phyloP scores from a whole-genome alignment of 768 basidiomycete genomes.

The Suillus clintonianus region DNA sequence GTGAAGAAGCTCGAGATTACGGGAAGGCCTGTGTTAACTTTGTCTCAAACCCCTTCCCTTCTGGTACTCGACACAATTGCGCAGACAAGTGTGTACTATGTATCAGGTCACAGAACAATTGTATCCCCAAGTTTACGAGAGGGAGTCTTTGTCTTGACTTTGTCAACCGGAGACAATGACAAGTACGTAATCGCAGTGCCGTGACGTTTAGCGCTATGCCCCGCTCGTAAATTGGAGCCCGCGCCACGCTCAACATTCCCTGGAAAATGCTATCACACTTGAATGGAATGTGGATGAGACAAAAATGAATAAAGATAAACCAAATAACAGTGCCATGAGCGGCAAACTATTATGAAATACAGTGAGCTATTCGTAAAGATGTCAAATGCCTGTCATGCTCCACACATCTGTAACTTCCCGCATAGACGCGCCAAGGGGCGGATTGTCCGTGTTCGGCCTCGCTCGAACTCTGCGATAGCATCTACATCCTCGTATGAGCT shows the following conservation, averaged over 20 bases:
- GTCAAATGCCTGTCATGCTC: conserved; percentile 9
- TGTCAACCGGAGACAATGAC: neutral
- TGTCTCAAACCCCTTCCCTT: neutral
- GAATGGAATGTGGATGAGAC: neutral
- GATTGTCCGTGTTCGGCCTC: conserved; percentile 42
- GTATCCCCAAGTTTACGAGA: neutral
- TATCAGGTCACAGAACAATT: neutral
- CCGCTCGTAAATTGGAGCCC: no score
- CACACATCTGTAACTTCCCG: conserved; percentile 23
- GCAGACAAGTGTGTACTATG: neutral
- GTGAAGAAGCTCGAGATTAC: neutral
- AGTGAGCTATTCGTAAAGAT: conserved; percentile 4
- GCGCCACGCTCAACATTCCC: no score
- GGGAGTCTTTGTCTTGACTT: neutral
- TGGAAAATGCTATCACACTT: neutral
- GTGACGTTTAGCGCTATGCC: no score
- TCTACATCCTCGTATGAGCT: conserved; percentile 42
- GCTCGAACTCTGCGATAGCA: conserved; percentile 39
- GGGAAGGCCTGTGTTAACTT: neutral
- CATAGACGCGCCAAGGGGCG: conserved; percentile 39
- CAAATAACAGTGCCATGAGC: conserved; percentile 2
- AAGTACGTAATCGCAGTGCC: neutral
- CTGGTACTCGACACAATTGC: neutral
- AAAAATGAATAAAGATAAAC: conserved; percentile 14
- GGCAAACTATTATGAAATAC: conserved; percentile 9